Conservation (phyloP, 2,329 filamentous ascomycete genomes). For the Fusarium luffae region DNA sequence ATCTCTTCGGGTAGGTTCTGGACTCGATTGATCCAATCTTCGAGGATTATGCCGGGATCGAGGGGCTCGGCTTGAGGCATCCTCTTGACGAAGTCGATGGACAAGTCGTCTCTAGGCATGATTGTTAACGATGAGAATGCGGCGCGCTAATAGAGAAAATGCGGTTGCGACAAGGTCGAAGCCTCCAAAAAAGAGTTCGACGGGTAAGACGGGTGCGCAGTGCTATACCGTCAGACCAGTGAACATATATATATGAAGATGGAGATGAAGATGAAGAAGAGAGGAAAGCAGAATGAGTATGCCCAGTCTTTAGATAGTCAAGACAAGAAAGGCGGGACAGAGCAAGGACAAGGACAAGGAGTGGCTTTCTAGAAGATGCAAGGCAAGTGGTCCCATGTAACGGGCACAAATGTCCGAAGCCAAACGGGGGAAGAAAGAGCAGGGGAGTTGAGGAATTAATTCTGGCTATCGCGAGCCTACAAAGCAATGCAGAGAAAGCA, state of each 20-base stretch:
- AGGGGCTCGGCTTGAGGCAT: slow-evolving; percentile 71
- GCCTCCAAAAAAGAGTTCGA: slow-evolving; percentile 34
- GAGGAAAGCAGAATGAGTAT: slow-evolving; percentile 9
- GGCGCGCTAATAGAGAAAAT: slow-evolving; percentile 39
- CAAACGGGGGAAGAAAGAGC: slow-evolving; percentile 24
- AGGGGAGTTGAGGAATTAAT: slow-evolving; percentile 25
- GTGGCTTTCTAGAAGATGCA: slow-evolving; percentile 34
- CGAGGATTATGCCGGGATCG: slow-evolving; percentile 76
- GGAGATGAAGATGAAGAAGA: slow-evolving; percentile 34
- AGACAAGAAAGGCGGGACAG: slow-evolving; percentile 12
- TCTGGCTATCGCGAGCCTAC: slow-evolving; percentile 47
- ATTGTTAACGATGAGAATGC: slow-evolving; percentile 63
- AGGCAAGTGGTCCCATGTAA: slow-evolving; percentile 41
- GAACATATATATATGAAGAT: not conserved
- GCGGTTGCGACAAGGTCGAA: slow-evolving; percentile 38
- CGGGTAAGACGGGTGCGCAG: slow-evolving; percentile 25
- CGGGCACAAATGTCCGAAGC: slow-evolving; percentile 17
- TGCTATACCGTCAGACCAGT: slow-evolving; percentile 16
- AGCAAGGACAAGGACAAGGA: slow-evolving; percentile 21
- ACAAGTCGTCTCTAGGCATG: slow-evolving; percentile 79
- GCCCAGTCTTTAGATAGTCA: not conserved
- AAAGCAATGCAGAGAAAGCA: slow-evolving; percentile 17
- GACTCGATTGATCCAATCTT: slow-evolving; percentile 80
- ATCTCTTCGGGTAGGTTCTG: slow-evolving; percentile 86
- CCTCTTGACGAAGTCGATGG: slow-evolving; percentile 75